phyloP scores from a whole-genome alignment of 1,139 yeast species.

The Pichia terricola region DNA sequence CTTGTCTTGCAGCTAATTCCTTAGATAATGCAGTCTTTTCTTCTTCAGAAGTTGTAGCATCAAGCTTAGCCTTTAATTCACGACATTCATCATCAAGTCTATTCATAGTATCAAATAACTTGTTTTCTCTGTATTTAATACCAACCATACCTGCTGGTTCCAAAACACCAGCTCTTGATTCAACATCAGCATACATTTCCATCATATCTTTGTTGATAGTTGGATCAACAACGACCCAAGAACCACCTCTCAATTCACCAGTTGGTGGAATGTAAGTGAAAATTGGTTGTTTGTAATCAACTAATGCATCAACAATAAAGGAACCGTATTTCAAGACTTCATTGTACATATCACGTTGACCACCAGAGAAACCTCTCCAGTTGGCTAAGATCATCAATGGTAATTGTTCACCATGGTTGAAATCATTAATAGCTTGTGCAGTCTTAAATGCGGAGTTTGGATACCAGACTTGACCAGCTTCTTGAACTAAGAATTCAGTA shows the following conservation, averaged over 20 bases:
- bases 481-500: conserved; percentile 78
- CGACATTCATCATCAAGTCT: conserved; percentile 76
- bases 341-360: conserved; percentile 98
- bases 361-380: conserved; percentile 99
- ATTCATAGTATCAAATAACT: conserved; percentile 78
- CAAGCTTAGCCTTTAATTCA: conserved; percentile 51
- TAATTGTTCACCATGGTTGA: conserved; percentile 94
- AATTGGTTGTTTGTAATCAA: conserved; percentile 92
- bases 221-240: conserved; percentile 99
- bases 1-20: conserved; percentile 70
- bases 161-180: conserved; percentile 95
- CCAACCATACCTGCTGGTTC: conserved; percentile 99
- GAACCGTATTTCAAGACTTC: conserved; percentile 97
- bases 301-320: conserved; percentile 91
- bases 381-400: conserved; percentile 96
- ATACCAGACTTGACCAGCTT: conserved; percentile 99
- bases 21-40: conserved; percentile 58
- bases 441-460: conserved; percentile 99
- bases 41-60: conserved; percentile 45
- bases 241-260: conserved; percentile 98
- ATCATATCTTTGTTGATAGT: conserved; percentile 93
- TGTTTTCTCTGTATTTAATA: conserved; percentile 91
- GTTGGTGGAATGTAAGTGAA: conserved; percentile 95
- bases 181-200: conserved; percentile 98
- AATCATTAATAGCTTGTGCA: conserved; percentile 95